Evolutionary conservation across 1,284 basidiomycete species (phyloP), one percentile per base, ranked within the genome.

Genomic region (Cutaneotrichosporon mucoides): DNA sequence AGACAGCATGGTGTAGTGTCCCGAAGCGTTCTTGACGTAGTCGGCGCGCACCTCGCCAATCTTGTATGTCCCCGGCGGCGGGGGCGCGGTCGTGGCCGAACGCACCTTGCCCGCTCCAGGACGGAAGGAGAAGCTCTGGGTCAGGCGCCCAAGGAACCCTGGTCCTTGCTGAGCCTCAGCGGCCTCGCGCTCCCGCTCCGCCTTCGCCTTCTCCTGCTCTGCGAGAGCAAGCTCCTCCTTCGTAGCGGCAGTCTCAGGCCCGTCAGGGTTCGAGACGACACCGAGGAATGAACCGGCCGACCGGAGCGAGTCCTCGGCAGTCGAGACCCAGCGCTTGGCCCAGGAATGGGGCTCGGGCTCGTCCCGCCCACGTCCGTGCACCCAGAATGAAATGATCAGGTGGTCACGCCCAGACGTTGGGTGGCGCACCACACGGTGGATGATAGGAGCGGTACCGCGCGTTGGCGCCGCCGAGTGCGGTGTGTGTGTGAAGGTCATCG

Each of bases 11-110:
- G 65, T 66, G 64, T 69, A 77, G 33, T 71, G 68, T 1, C 73
- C 75, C 5, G 63, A 59, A 6, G 71, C 73, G 59, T 75, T 74
- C 74, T 78, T 78, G 63, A 77, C 73, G 54, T 78, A 79, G 59
- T 79, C 77, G 6, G 73, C 77, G 13, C 70, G 63, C 10, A 72
- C 75, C 63, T 79, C 77, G 10, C 75, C 77, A 15, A 73, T 62
- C 55, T 68, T 79, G 61, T 76, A 79, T 12, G 77, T 79, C 13
- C 77, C 77, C 0, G 77, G 68, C 3, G 76, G 75, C 0, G 73
- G 72, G 15, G 57, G 47, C 62, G 66, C 49, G 65, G 56, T 15
- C 34, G 62, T 41, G 4, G 56, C 49, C 3, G 53, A 57, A 12
- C 55, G 38, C 24, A 47, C 50, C 13, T 37, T 33, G 24, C 36